Evolutionary conservation across 1,139 yeast species (phyloP).

Genomic region (Sugiyamaella sp.): DNA sequence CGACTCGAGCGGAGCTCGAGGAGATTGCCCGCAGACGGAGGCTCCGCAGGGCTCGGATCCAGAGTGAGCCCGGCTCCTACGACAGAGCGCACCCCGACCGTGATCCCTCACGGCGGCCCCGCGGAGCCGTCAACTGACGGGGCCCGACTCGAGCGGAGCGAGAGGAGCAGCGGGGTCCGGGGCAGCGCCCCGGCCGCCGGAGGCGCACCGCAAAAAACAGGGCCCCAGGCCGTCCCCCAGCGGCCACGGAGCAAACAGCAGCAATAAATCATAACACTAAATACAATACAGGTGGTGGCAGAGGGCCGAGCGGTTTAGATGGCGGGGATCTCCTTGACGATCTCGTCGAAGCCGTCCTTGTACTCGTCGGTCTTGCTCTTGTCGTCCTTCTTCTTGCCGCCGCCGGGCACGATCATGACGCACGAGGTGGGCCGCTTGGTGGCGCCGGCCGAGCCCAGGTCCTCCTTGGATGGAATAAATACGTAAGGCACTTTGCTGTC

Average conservation of each 20-base stretch:
- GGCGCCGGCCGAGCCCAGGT: conserved; percentile 97
- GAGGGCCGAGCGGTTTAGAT: conserved; percentile 25
- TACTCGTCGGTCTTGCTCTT: conserved; percentile 75
- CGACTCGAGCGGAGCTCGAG: no score
- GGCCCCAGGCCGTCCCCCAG: no score
- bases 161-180: background rate
- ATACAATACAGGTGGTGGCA: conserved; percentile 9
- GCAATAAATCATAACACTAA: conserved; percentile 8
- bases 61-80: no score
- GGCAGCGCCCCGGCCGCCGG: background rate
- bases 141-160: background rate
- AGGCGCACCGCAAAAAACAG: no score
- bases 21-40: no score
- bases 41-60: no score
- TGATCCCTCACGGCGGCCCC: background rate
- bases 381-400: conserved; percentile 82
- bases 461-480: conserved; percentile 96
- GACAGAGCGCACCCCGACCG: no score
- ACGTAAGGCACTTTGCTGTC: conserved; percentile 88
- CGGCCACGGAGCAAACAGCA: background rate
- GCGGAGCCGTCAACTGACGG: no score
- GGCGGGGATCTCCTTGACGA: conserved; percentile 79
- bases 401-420: conserved; percentile 97
- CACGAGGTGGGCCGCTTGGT: conserved; percentile 99
- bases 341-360: conserved; percentile 89